Evolutionary conservation across 2,329 filamentous ascomycete species (phyloP).

Genomic region (Trichoderma sp.): DNA sequence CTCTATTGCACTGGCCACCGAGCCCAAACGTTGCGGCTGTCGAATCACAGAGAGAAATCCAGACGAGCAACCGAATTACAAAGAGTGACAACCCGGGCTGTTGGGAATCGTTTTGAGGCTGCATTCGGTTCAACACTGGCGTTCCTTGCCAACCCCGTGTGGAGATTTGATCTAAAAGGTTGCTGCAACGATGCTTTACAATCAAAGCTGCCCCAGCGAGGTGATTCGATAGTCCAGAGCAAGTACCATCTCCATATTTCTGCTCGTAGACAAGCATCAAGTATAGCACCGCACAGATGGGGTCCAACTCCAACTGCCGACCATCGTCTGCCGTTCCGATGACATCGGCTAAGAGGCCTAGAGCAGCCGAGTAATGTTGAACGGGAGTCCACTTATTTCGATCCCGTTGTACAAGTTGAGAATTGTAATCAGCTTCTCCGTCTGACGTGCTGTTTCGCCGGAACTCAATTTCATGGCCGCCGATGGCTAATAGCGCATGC

Average conservation of each 20-base stretch:
- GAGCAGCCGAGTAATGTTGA: slow-evolving; percentile 33
- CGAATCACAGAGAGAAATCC: slow-evolving; percentile 34
- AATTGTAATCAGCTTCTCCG: not conserved
- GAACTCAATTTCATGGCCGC: slow-evolving; percentile 33
- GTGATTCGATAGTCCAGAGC: slow-evolving; percentile 33
- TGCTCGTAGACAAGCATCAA: slow-evolving; percentile 40
- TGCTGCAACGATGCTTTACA: slow-evolving; percentile 29
- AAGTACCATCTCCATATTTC: slow-evolving; percentile 36
- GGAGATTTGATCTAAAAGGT: slow-evolving; percentile 11
- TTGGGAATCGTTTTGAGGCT: slow-evolving; percentile 6
- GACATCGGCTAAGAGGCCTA: slow-evolving; percentile 33
- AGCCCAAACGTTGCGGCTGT: slow-evolving; percentile 33
- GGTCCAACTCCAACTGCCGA: slow-evolving; percentile 30
- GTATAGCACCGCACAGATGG: slow-evolving; percentile 33
- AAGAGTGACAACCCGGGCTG: slow-evolving; percentile 30
- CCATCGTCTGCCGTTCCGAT: slow-evolving; percentile 25
- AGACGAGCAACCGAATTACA: slow-evolving; percentile 35
- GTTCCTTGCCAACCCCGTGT: slow-evolving; percentile 9
- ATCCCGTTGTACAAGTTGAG: slow-evolving; percentile 4
- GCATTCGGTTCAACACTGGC: not conserved
- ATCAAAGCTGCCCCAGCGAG: slow-evolving; percentile 34
- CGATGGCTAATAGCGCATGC: slow-evolving; percentile 37
- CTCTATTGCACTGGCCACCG: slow-evolving; percentile 34
- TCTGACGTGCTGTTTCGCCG: slow-evolving; percentile 22
- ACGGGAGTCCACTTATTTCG: slow-evolving; percentile 23